A percentile compares a stretch with the other conserved stretches of the same genome.
These are phyloP conservation scores for Trichophyton mentagrophytes DNA, from an alignment of 2,329 filamentous ascomycete species.

Conservation along the genomic window DNA sequence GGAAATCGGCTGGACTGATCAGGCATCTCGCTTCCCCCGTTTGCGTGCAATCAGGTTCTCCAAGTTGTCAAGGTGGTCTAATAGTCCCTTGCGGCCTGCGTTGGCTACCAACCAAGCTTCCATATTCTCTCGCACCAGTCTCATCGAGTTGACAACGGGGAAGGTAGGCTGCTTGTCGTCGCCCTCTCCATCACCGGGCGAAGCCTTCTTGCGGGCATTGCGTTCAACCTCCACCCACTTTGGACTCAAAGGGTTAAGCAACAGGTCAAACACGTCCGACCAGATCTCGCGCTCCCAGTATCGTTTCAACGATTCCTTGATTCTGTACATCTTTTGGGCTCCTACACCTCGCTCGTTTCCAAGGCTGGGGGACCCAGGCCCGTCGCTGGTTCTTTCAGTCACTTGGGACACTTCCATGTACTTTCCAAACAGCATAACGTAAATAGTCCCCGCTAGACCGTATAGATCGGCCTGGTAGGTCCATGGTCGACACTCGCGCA, in stretches of 20 bases:
- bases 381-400: conserved; percentile 18
- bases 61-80: conserved; percentile 47
- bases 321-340: conserved; percentile 53
- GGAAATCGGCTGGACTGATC: not conserved
- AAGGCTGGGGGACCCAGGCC: conserved; percentile 3
- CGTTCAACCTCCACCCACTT: conserved; percentile 52
- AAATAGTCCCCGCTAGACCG: conserved; percentile 75
- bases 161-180: not conserved
- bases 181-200: not conserved
- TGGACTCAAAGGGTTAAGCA: conserved; percentile 60
- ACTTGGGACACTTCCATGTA: conserved; percentile 67
- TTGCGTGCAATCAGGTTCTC: conserved; percentile 54
- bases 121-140: conserved; percentile 60
- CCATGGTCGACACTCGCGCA: conserved; percentile 88
- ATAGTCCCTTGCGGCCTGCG: conserved; percentile 62
- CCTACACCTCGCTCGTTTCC: conserved; percentile 9
- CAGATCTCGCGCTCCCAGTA: conserved; percentile 97
- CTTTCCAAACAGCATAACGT: conserved; percentile 81
- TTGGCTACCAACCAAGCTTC: conserved; percentile 69
- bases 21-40: conserved; percentile 14
- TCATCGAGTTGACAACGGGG: conserved; percentile 61
- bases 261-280: conserved; percentile 65
- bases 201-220: not conserved
- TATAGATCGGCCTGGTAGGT: conserved; percentile 97
- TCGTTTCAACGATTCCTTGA: conserved; percentile 73